Base-by-base conservation (phyloP, 352 stramenopile species). In the Globisporangium camurandrum region DNA sequence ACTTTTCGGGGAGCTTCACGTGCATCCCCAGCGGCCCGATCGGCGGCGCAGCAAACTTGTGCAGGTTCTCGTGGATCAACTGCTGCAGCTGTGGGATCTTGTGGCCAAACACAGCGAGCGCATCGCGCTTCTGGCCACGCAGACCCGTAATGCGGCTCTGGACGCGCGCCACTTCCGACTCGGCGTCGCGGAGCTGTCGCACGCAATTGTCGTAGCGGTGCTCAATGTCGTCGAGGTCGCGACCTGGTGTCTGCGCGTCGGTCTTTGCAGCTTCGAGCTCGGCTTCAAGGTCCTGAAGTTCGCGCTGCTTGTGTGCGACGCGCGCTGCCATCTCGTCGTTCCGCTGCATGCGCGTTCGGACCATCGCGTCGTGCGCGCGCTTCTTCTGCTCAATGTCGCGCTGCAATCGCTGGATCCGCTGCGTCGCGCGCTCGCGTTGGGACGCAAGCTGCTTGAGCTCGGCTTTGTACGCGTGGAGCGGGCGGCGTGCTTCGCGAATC, bases 11-110 rank as follows among this genome's bases (percentile, higher is more conserved):
- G 2, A 93, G 65, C 44, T 87, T 87, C 10, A 90, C 70, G 48
- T 76, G 66, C 49, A 93, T 66, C 4, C 82, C 82, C 0, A 93
- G 46, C 0, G 82, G 82, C 10, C 82, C 82, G 46, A 93, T 90
- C 1, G 82, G 82, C 12, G 75, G 77, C 1, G 49, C 57, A 0
- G 71, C 53, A 51, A 93, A 93, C 23, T 69, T 67, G 43, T 81
- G 66, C 1, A 67, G 53, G 38, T 93, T 89, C 9, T 84, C 50
- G 0, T 88, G 64, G 42, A 93, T 93, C 24, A 88, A 50, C 31
- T 88, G 67, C 41, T 91, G 80, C 28, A 93, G 46, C 40, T 86
- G 66, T 1, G 75, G 75, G 30, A 89, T 86, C 26, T 62, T 62
- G 59, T 66, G 79, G 33, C 82, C 82, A 42, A 79, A 93, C 3